These are phyloP conservation scores for Mycena epipterygia DNA, from an alignment of 768 basidiomycete genomes.

Conservation along the genomic window DNA sequence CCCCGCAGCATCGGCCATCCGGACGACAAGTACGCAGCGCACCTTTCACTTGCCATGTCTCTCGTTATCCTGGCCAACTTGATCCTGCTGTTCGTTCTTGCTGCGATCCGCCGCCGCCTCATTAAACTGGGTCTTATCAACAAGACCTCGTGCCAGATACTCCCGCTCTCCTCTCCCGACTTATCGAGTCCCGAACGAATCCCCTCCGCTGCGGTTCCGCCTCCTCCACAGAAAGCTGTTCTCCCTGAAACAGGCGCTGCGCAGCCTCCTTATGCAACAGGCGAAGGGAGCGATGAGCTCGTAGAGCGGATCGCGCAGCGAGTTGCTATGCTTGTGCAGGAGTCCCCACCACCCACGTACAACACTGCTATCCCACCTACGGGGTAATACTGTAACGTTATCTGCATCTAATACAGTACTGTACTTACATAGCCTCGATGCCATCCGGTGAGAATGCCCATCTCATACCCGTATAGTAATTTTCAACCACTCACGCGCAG, in stretches of 20 bases:
- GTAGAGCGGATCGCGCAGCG: constrained; percentile 20
- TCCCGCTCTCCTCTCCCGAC: neutral
- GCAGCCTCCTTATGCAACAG: neutral
- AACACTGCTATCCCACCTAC: no score
- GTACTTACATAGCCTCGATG: no score
- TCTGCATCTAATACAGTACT: no score
- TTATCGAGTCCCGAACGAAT: neutral
- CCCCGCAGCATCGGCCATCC: neutral
- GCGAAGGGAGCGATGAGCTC: neutral
- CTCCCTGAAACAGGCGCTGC: neutral
- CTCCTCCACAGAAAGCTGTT: neutral
- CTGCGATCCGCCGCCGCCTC: neutral
- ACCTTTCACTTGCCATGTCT: neutral
- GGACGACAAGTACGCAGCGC: neutral
- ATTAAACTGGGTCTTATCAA: neutral
- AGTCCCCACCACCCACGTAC: constrained; percentile 4
- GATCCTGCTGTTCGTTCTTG: neutral
- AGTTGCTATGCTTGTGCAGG: constrained; percentile 4
- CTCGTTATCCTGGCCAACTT: neutral
- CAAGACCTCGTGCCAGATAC: neutral
- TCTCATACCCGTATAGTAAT: no score
- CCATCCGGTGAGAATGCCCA: no score
- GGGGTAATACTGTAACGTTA: no score
- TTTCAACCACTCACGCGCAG: no score
- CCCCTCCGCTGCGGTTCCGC: neutral